A percentile compares a stretch with the other conserved stretches of the same genome.
Evolutionary conservation across 768 basidiomycete genomes (phyloP).

Genomic region (Daedaleopsis sinensis): DNA sequence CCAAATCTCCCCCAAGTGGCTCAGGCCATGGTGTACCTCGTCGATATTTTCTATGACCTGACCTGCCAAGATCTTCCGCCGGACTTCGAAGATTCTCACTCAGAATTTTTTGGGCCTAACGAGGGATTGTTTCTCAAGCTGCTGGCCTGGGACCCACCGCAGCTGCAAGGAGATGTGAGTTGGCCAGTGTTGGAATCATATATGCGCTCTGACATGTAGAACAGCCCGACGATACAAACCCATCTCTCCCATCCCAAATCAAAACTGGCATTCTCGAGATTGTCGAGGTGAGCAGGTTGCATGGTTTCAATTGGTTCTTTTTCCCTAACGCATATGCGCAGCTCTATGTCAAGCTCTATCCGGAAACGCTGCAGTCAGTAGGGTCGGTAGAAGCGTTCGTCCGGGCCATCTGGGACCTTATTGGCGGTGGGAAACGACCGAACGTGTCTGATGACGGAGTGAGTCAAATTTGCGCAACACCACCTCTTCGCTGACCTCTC

Average conservation of each 20-base stretch:
- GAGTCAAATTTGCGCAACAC: slow-evolving; percentile 27
- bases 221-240: slow-evolving; percentile 78
- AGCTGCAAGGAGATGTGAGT: slow-evolving; percentile 72
- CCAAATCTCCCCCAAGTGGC: slow-evolving; percentile 55
- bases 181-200: background rate
- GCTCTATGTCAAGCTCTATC: slow-evolving; percentile 83
- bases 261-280: slow-evolving; percentile 92
- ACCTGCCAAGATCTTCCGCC: slow-evolving; percentile 95
- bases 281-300: slow-evolving; percentile 59
- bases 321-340: slow-evolving; percentile 29
- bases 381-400: slow-evolving; percentile 75
- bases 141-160: slow-evolving; percentile 74
- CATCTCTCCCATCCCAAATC: slow-evolving; percentile 87
- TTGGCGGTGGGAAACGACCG: slow-evolving; percentile 73
- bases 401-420: slow-evolving; percentile 85
- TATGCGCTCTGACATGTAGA: background rate
- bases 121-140: slow-evolving; percentile 80
- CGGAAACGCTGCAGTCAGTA: slow-evolving; percentile 70
- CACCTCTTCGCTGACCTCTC: background rate
- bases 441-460: slow-evolving; percentile 76
- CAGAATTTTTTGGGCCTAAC: slow-evolving; percentile 75
- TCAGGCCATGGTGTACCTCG: slow-evolving; percentile 74
- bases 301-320: background rate
- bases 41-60: slow-evolving; percentile 92
- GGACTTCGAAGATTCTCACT: slow-evolving; percentile 86